phyloP scores from a whole-genome alignment of 202 grass and related monocot species.

The Setaria viridis region DNA sequence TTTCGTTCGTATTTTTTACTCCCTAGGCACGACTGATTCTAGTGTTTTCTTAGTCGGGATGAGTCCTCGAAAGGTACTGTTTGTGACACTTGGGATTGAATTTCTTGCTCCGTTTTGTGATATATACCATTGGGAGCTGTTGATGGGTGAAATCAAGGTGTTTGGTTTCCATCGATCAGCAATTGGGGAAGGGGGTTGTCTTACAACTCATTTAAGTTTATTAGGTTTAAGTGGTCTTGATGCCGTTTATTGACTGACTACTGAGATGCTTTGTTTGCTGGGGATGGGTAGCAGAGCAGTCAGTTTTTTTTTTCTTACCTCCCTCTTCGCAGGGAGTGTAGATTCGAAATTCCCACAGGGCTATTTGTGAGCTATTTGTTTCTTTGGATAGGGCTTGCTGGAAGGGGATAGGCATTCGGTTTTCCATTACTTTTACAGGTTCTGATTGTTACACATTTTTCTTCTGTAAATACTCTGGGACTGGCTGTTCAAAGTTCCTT shows the following conservation, averaged over 20 bases:
- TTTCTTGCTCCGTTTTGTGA: not conserved
- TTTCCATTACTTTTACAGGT: not conserved
- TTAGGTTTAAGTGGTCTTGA: not conserved
- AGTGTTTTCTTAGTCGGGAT: not conserved
- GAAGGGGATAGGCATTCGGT: not conserved
- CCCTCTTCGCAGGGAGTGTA: not conserved
- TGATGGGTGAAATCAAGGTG: not conserved
- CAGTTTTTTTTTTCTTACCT: not conserved
- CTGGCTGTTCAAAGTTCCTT: constrained; percentile 4
- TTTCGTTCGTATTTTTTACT: not conserved
- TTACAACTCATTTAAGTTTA: not conserved
- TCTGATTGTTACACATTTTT: not conserved
- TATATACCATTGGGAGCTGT: not conserved
- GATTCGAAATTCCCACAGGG: not conserved
- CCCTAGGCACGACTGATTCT: not conserved
- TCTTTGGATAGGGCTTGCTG: not conserved
- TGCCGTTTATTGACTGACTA: not conserved
- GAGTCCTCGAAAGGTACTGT: too few species aligned
- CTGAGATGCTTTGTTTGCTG: not conserved
- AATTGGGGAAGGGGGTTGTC: not conserved
- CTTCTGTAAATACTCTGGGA: not conserved
- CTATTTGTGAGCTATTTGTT: not conserved
- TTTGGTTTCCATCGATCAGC: constrained; percentile 12
- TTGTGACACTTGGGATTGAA: not conserved
- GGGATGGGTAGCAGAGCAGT: not conserved